Conservation (phyloP, 441 rosid genomes). For the Jatropha podagrica region DNA sequence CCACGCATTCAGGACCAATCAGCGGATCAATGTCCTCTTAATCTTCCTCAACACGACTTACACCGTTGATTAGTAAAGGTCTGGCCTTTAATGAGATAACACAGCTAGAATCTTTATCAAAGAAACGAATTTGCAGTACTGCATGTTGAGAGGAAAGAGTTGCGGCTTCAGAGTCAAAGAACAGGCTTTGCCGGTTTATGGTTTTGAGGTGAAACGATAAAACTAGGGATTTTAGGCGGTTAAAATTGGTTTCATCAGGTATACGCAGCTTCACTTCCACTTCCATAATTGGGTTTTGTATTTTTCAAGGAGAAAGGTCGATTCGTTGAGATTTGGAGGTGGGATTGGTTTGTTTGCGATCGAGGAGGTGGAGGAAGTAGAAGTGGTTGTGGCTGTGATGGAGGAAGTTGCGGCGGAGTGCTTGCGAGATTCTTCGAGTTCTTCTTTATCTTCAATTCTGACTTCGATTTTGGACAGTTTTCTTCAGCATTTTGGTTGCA, state of each 20-base stretch:
- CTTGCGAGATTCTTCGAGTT: slow-evolving; percentile 70
- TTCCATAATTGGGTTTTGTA: slow-evolving; percentile 41
- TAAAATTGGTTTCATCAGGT: slow-evolving; percentile 41
- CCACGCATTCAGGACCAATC: slow-evolving; percentile 42
- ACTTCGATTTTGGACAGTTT: slow-evolving; percentile 80
- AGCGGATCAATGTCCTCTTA: slow-evolving; percentile 61
- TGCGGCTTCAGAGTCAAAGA: slow-evolving; percentile 57
- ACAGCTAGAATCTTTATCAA: slow-evolving; percentile 42
- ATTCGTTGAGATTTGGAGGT: slow-evolving; percentile 59
- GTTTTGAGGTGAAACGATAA: slow-evolving; percentile 54
- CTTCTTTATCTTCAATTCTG: slow-evolving; percentile 80
- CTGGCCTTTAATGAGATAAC: slow-evolving; percentile 65
- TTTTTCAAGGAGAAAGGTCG: slow-evolving; percentile 46
- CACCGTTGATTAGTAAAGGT: slow-evolving; percentile 55
- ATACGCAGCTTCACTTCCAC: slow-evolving; percentile 77
- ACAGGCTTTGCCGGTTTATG: slow-evolving; percentile 58
- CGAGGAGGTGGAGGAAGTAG: slow-evolving; percentile 45
- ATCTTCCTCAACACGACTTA: slow-evolving; percentile 83
- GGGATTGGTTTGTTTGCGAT: slow-evolving; percentile 43
- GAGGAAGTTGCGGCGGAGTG: slow-evolving; percentile 24
- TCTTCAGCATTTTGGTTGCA: slow-evolving; percentile 64
- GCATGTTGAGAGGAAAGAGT: slow-evolving; percentile 58
- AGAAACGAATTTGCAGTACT: slow-evolving; percentile 71
- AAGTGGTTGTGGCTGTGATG: slow-evolving; percentile 20
- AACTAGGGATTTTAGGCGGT: slow-evolving; percentile 48